Percentiles rank a stretch among this genome's conserved stretches.
phyloP scores from a whole-genome alignment of 352 stramenopile genomes.

The Phytophthora pini region DNA sequence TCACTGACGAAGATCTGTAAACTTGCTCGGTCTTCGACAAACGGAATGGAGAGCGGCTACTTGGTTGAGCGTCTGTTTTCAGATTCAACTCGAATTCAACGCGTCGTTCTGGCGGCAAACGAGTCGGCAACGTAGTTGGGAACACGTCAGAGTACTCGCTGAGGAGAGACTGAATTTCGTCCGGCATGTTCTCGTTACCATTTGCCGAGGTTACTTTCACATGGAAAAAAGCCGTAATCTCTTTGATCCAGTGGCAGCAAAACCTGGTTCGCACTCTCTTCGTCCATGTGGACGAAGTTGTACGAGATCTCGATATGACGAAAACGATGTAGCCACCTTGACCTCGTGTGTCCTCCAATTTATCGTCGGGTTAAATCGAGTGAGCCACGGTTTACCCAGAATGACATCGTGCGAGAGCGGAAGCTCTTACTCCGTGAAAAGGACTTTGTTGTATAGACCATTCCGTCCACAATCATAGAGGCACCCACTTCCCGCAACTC shows the following conservation, averaged over 20 bases:
- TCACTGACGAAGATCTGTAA: background rate
- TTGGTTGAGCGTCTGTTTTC: background rate
- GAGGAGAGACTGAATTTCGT: background rate
- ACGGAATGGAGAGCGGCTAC: background rate
- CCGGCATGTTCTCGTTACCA: too few species aligned
- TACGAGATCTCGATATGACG: background rate
- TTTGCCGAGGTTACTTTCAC: too few species aligned
- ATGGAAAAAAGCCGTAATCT: too few species aligned
- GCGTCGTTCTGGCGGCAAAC: background rate
- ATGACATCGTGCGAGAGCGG: background rate
- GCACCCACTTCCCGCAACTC: background rate
- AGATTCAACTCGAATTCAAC: slow-evolving; percentile 1
- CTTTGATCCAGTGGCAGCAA: too few species aligned
- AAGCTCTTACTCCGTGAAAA: background rate
- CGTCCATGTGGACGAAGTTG: background rate
- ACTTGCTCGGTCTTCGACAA: slow-evolving; percentile 6
- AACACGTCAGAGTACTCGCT: background rate
- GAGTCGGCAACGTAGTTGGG: background rate
- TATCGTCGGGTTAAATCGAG: background rate
- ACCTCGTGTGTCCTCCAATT: background rate
- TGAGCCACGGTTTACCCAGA: background rate
- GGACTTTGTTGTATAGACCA: background rate
- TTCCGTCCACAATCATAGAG: background rate
- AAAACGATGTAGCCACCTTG: background rate
- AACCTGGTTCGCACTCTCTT: too few species aligned